Conservation (phyloP, 179 eudicot species). For the Carnegiea gigantea region DNA sequence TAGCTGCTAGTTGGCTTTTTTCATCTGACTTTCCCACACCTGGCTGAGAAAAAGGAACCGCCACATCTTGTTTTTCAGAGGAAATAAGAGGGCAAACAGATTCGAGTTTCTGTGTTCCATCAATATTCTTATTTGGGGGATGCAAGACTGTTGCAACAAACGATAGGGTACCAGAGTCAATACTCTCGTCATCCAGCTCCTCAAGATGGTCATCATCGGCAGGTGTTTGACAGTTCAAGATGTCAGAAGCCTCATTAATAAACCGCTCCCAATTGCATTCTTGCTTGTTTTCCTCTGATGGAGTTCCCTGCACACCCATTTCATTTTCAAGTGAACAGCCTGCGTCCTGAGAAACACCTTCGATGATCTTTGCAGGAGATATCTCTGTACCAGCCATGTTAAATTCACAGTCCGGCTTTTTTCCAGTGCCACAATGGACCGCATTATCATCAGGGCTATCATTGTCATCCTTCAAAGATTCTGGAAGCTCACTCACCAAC, state of each 20-base stretch:
- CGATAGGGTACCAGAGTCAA: conserved; percentile 40
- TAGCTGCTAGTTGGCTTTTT: conserved; percentile 25
- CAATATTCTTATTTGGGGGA: conserved; percentile 29
- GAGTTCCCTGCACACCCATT: conserved; percentile 24
- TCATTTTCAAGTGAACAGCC: conserved; percentile 26
- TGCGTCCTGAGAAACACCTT: conserved; percentile 29
- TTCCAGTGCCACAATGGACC: conserved; percentile 11
- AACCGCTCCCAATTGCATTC: conserved; percentile 60
- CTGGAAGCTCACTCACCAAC: conserved; percentile 32
- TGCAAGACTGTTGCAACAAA: conserved; percentile 31
- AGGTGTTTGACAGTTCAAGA: conserved; percentile 54
- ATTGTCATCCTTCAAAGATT: conserved; percentile 32
- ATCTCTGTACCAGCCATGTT: conserved; percentile 24
- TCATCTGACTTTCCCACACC: conserved; percentile 28
- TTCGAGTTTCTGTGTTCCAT: conserved; percentile 25
- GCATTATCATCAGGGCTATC: conserved; percentile 26
- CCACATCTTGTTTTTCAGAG: conserved; percentile 29
- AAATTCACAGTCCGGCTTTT: conserved; percentile 18
- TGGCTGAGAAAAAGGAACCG: conserved; percentile 10
- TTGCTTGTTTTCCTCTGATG: conserved; percentile 41
- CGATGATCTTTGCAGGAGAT: conserved; percentile 29
- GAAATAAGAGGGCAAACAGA: conserved; percentile 27
- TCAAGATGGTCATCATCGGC: conserved; percentile 17
- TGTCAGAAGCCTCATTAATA: conserved; percentile 56
- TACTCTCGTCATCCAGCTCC: conserved; percentile 27